Evolutionary conservation across 495 filamentous ascomycete genomes (phyloP).

Genomic region (Xylaria nigripes): DNA sequence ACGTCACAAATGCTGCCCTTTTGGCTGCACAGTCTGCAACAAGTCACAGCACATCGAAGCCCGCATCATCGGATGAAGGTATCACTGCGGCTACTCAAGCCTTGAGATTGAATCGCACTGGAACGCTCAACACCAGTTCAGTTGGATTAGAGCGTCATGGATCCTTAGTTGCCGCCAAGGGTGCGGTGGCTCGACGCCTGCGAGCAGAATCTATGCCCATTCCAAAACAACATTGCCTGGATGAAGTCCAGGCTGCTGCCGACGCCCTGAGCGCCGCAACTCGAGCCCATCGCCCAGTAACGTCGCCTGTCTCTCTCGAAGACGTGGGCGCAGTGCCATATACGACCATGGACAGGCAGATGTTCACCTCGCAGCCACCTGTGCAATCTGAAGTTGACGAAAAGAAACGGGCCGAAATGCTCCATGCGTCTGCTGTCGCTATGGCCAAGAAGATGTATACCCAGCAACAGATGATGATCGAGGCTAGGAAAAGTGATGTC

Average conservation of each 20-base stretch:
- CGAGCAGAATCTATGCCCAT: conserved; percentile 60
- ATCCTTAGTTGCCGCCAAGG: conserved; percentile 64
- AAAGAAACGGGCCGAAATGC: conserved; percentile 55
- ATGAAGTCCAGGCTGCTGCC: conserved; percentile 48
- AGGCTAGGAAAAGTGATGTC: conserved; percentile 28
- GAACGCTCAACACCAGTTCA: conserved; percentile 11
- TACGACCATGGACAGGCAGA: conserved; percentile 47
- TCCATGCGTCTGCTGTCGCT: conserved; percentile 72
- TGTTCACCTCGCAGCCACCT: conserved; percentile 70
- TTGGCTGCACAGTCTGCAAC: conserved; percentile 55
- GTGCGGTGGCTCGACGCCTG: conserved; percentile 58
- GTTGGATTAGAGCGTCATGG: conserved; percentile 34
- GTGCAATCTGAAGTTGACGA: conserved; percentile 67
- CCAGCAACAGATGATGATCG: conserved; percentile 49
- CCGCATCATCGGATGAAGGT: conserved; percentile 35
- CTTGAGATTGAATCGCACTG: conserved; percentile 28
- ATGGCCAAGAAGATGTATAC: conserved; percentile 85
- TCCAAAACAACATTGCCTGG: conserved; percentile 43
- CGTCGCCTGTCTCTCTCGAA: conserved; percentile 26
- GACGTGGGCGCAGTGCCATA: conserved; percentile 36
- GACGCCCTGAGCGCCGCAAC: conserved; percentile 64
- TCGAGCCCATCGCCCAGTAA: conserved; percentile 40
- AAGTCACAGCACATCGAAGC: conserved; percentile 38
- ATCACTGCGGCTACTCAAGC: conserved; percentile 53
- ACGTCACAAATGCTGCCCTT: conserved; percentile 65